Base-by-base conservation (phyloP, 2,329 filamentous ascomycete species). In the Pseudocercospora eumusae region DNA sequence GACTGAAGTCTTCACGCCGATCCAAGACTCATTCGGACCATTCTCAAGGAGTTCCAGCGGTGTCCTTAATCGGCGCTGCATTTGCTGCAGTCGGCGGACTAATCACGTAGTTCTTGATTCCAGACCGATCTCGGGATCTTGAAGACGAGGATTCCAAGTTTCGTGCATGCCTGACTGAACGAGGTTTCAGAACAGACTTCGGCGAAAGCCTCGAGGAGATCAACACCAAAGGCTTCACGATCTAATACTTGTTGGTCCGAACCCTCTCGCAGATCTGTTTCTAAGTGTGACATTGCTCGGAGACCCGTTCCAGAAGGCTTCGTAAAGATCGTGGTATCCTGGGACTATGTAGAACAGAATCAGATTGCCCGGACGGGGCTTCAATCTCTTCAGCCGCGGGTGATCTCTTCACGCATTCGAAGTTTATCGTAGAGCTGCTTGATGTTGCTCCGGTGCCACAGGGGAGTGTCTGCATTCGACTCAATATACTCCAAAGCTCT, bases 1-100 rank as follows among this genome's bases (percentile, higher is more conserved):
- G 13, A 92, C 90, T 0, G 92, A 90, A 70, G 87, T 95, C 2
- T 84, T 84, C 60, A 81, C 76, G 0, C 79, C 81, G 0, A 84
- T 85, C 49, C 77, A 82, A 36, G 57, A 67, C 31, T 63, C 60
- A n/a, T 68, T 66, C 49, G 2, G 52, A 25, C 21, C 60, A 64
- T 20, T 47, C 75, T 9, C 78, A 80, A 64, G 82, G 81, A 0
- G 75, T 82, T 45, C 81, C 83, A 59, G 79, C 76, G 0, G 79
- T 79, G 0, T 84, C 84, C 63, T 71, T 84, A 18, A 82, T 84
- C 59, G 82, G 81, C 0, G 77, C 79, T 1, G 81, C 73, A 0
- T 83, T 84, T 68, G 79, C 80, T 0, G 72, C 80, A 0, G 67
- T 81, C 1, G 82, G 82, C 6, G 79, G 76, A 0, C 42, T 81